Base-by-base conservation (phyloP, 371 early-diverging fungal genomes). In the Sporodiniella umbellata region DNA sequence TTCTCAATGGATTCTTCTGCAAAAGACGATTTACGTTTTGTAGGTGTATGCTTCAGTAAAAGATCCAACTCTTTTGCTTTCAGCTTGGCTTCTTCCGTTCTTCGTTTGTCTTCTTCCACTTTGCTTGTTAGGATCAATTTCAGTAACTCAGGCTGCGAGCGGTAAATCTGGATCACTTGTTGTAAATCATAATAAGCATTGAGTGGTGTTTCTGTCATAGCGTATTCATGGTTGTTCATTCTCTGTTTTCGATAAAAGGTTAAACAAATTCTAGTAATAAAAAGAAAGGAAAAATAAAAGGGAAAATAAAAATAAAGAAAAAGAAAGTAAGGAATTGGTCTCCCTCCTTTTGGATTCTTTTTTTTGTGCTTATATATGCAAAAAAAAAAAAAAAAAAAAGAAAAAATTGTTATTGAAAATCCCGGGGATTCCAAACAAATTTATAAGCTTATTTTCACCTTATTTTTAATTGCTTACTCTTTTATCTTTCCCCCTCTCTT, bases 21-120 rank as follows among this genome's bases (percentile, higher is more conserved):
- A 24, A 37, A 47, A 21, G 31, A 38, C 31, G 54, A 53, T 22
- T 48, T 39, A 18, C 39, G 40, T 39, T 51, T 51, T 15, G 11
- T 11, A 6, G 44, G 11, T 44, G 37, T 12, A 24, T 54, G 57
- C 28, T 66, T 56, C 30, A 70, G 53, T 24, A 66, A 65, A 17
- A 79, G 53, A 48, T 77, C 79, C 33, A 78, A 62, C 51, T 82
- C 78, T 51, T 74, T 75, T 45, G 73, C 75, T 37, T 74, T 70
- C 46, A 82, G 60, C 39, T 76, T 77, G 0, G 85, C 79, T 59
- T 81, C 85, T 53, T 81, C 83, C 0, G 83, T 74, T 64, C 73
- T 69, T 33, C 85, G 79, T 51, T 81, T 78, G 39, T 84, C 85
- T 60, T 84, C 83, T 51, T 84, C 83, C 0, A 81, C 81, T 63